Conservation (phyloP, 2,329 filamentous ascomycete genomes). For the Teratosphaeriaceae sp. region DNA sequence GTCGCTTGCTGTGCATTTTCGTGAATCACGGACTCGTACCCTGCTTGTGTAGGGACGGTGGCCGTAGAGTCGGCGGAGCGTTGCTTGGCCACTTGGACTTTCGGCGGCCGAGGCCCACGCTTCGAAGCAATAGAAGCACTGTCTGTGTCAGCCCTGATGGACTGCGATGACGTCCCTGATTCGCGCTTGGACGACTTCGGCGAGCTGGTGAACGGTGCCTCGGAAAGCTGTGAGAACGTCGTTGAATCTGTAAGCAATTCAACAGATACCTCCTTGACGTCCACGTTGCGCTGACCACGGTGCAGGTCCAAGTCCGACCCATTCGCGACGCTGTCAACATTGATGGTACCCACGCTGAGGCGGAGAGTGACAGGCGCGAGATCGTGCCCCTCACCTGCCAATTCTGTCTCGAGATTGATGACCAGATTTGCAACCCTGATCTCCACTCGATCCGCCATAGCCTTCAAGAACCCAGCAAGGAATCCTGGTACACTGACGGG, state of each 20-base stretch:
- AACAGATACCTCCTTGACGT: slow-evolving; percentile 20
- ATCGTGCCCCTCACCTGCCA: slow-evolving; percentile 24
- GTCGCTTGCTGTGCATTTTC: background rate
- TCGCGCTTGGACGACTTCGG: slow-evolving; percentile 5
- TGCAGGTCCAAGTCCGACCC: background rate
- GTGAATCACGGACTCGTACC: no score
- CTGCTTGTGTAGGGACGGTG: no score
- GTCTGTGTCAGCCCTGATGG: no score
- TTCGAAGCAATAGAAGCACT: no score
- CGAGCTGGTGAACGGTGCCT: slow-evolving; percentile 8
- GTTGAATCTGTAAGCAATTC: slow-evolving; percentile 21
- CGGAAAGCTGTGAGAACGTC: slow-evolving; percentile 17
- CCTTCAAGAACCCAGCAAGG: slow-evolving; percentile 64
- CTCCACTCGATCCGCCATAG: slow-evolving; percentile 64
- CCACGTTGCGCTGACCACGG: slow-evolving; percentile 11
- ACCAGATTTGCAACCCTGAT: slow-evolving; percentile 59
- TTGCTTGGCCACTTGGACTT: no score
- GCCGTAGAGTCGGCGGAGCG: no score
- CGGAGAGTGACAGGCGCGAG: slow-evolving; percentile 52
- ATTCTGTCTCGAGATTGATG: slow-evolving; percentile 57
- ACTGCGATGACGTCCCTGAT: background rate
- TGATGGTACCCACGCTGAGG: slow-evolving; percentile 57
- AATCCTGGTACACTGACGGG: slow-evolving; percentile 63
- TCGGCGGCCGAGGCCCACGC: no score
- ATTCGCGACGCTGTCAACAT: slow-evolving; percentile 55